Evolutionary conservation across 2,329 filamentous ascomycete species (phyloP).

Genomic region (Davidsoniella eucalypti): DNA sequence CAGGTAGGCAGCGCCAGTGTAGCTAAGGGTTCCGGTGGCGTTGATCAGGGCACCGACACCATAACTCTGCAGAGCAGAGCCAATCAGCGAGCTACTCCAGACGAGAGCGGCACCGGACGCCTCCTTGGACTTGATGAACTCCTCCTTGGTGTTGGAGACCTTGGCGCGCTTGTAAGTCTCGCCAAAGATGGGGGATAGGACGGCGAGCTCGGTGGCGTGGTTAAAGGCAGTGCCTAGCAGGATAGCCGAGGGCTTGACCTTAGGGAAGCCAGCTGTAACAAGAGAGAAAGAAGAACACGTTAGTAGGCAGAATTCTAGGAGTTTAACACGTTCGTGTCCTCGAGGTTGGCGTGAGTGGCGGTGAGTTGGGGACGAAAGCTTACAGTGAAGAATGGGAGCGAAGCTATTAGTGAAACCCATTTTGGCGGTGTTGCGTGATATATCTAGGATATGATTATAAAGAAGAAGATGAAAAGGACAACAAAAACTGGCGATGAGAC

Average conservation of each 20-base stretch:
- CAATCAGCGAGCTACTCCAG: conserved; percentile 79
- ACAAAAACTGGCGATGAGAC: neutral
- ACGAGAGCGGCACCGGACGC: conserved; percentile 71
- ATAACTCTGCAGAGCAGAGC: conserved; percentile 77
- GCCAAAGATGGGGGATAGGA: conserved; percentile 80
- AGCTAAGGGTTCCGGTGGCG: conserved; percentile 83
- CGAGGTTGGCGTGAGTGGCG: too few species aligned
- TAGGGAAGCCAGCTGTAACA: conserved; percentile 30
- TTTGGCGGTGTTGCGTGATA: conserved; percentile 3
- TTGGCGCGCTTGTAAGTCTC: conserved; percentile 89
- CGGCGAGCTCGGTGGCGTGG: conserved; percentile 75
- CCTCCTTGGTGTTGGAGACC: conserved; percentile 83
- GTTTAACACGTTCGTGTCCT: neutral
- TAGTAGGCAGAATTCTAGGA: neutral
- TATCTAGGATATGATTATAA: neutral
- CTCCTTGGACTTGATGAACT: conserved; percentile 90
- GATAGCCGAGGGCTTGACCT: conserved; percentile 96
- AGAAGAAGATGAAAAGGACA: neutral
- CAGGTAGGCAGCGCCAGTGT: conserved; percentile 93
- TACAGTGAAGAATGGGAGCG: conserved; percentile 11
- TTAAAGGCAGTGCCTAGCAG: conserved; percentile 92
- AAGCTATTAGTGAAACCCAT: conserved; percentile 12
- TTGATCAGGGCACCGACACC: conserved; percentile 84
- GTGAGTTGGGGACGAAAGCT: neutral
- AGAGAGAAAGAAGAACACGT: conserved; percentile 7